Conservation (phyloP, 2,329 filamentous ascomycete genomes). For the Cladophialophora chaetospira region DNA sequence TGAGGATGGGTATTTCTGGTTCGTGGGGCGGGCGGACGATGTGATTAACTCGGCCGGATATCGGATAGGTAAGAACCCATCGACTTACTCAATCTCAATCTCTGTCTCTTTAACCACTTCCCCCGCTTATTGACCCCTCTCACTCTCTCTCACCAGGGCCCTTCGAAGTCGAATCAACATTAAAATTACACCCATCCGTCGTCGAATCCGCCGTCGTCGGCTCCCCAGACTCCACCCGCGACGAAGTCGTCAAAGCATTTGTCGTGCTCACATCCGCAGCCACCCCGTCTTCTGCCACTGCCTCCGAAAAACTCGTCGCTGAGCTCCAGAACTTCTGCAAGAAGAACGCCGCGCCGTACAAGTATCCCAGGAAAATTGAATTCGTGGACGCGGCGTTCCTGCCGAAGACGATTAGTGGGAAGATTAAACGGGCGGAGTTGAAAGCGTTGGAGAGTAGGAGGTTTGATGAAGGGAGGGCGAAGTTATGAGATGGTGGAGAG, state of each 20-base stretch:
- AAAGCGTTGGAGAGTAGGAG: conserved; percentile 42
- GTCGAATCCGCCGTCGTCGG: conserved; percentile 46
- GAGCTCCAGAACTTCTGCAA: conserved; percentile 47
- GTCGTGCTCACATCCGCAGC: conserved; percentile 38
- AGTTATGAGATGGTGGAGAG: too few species aligned
- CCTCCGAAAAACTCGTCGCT: conserved; percentile 23
- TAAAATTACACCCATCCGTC: conserved; percentile 44
- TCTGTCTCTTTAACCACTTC: too few species aligned
- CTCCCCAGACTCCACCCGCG: conserved; percentile 41
- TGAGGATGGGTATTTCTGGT: conserved; percentile 41
- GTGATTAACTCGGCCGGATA: conserved; percentile 47
- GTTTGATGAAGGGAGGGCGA: conserved; percentile 16
- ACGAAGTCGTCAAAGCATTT: conserved; percentile 47
- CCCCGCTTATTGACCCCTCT: too few species aligned
- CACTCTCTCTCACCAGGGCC: too few species aligned
- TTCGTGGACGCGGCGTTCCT: conserved; percentile 43
- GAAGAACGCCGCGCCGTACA: conserved; percentile 44
- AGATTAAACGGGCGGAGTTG: conserved; percentile 41
- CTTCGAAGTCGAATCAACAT: conserved; percentile 47
- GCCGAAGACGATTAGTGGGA: conserved; percentile 45
- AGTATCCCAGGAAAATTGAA: conserved; percentile 45
- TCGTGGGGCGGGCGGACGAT: conserved; percentile 41
- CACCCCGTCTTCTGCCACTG: background rate
- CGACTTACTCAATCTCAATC: too few species aligned
- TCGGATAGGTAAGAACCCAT: conserved; percentile 38